phyloP scores from a whole-genome alignment of 1,284 basidiomycete species.

The Leccinum insolens region DNA sequence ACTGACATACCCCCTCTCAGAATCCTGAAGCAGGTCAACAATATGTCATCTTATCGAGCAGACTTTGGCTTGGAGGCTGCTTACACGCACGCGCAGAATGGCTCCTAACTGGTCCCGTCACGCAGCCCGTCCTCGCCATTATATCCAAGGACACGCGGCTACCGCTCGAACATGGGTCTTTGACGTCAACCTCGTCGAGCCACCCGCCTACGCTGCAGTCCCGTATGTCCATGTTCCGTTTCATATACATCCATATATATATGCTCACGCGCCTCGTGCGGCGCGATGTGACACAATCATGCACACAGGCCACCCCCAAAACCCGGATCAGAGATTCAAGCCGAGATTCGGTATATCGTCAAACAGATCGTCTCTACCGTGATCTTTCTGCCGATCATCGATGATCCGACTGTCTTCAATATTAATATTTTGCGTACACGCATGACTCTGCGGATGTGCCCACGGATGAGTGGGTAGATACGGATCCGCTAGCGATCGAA shows the following conservation, averaged over 20 bases:
- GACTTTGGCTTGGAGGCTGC: neutral
- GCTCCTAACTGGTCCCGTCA: conserved; percentile 89
- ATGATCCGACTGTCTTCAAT: conserved; percentile 95
- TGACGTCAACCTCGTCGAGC: conserved; percentile 84
- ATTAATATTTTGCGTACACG: conserved; percentile 85
- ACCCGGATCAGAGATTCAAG: conserved; percentile 92
- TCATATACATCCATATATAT: neutral
- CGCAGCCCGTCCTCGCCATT: conserved; percentile 95
- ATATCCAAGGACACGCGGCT: conserved; percentile 92
- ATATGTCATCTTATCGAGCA: conserved; percentile 45
- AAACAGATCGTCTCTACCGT: conserved; percentile 98
- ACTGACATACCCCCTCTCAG: conserved; percentile 41
- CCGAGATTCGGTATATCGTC: conserved; percentile 96
- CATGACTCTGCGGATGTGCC: conserved; percentile 86
- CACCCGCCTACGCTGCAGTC: conserved; percentile 48
- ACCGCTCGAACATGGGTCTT: conserved; percentile 97
- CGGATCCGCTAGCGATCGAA: conserved; percentile 93
- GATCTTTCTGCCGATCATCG: conserved; percentile 93
- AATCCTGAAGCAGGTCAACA: conserved; percentile 89
- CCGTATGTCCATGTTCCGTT: conserved; percentile 42
- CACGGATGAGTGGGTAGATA: conserved; percentile 92
- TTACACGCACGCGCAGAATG: conserved; percentile 59
- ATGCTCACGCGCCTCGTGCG: neutral
- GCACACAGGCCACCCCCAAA: conserved; percentile 53
- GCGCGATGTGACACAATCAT: conserved; percentile 5